These are phyloP conservation scores for Maudiozyma pseudohumilis DNA, from an alignment of 805 yeast species.

Conservation along the genomic window DNA sequence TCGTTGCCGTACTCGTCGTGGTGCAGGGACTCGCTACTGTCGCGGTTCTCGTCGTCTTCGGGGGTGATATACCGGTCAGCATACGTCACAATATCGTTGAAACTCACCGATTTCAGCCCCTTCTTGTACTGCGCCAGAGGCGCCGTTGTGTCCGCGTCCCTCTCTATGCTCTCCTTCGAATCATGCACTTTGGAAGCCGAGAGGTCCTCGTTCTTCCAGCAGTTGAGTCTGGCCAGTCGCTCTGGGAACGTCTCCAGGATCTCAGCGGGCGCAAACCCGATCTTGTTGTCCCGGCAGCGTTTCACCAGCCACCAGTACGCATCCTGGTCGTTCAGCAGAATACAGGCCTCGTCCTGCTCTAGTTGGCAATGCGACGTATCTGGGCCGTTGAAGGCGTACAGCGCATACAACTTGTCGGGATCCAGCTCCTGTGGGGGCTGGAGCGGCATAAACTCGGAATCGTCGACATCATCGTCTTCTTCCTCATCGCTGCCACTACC, in stretches of 20 bases:
- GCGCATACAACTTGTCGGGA: constrained; percentile 75
- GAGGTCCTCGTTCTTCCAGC: constrained; percentile 78
- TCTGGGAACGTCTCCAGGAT: constrained; percentile 86
- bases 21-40: constrained; percentile 10
- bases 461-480: constrained; percentile 28
- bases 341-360: constrained; percentile 70
- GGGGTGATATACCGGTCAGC: constrained; percentile 24
- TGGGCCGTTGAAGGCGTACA: constrained; percentile 82
- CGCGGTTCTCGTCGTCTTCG: constrained; percentile 11
- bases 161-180: constrained; percentile 4
- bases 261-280: constrained; percentile 97
- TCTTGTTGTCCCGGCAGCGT: constrained; percentile 46
- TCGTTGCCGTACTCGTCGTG: constrained; percentile 33
- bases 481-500: constrained; percentile 20
- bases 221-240: constrained; percentile 80
- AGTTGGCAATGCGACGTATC: constrained; percentile 86
- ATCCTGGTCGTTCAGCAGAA: constrained; percentile 77
- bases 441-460: constrained; percentile 35
- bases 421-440: constrained; percentile 72
- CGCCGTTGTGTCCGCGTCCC: constrained; percentile 3
- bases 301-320: constrained; percentile 94
- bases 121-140: constrained; percentile 11
- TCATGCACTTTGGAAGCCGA: constrained; percentile 8
- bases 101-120: constrained; percentile 26
- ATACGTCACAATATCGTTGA: constrained; percentile 27